Evolutionary conservation across 805 yeast genomes (phyloP).

Genomic region (Kazachstania africana): DNA sequence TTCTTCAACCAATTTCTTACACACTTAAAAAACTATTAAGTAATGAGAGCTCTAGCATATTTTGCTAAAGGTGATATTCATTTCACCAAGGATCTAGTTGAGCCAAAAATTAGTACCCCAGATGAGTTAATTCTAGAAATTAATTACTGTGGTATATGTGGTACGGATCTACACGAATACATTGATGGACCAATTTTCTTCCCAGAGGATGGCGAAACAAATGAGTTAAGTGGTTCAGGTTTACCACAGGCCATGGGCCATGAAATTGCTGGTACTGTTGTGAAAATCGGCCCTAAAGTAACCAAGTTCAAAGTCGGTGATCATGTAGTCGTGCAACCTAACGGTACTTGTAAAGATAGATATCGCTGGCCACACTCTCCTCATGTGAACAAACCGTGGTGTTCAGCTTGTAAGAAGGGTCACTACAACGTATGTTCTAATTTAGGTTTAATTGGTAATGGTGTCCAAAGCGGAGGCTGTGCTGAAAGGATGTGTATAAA

Average conservation of each 20-base stretch:
- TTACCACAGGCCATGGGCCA: slow-evolving; percentile 43
- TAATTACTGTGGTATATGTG: slow-evolving; percentile 53
- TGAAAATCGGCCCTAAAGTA: slow-evolving; percentile 36
- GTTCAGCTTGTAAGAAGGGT: slow-evolving; percentile 42
- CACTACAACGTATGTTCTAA: slow-evolving; percentile 40
- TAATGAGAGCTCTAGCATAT: slow-evolving; percentile 39
- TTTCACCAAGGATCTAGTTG: slow-evolving; percentile 26
- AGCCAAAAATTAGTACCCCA: slow-evolving; percentile 27
- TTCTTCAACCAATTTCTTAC: too few species aligned
- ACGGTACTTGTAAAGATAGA: slow-evolving; percentile 44
- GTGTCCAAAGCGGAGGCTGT: slow-evolving; percentile 46
- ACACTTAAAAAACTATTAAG: too few species aligned
- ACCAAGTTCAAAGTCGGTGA: slow-evolving; percentile 37
- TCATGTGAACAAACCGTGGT: slow-evolving; percentile 20
- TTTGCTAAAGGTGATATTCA: slow-evolving; percentile 36
- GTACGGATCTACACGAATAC: slow-evolving; percentile 49
- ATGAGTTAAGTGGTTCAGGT: slow-evolving; percentile 28
- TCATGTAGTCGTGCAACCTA: slow-evolving; percentile 52
- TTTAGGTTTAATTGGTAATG: slow-evolving; percentile 42
- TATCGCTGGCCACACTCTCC: slow-evolving; percentile 29
- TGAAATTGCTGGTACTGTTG: slow-evolving; percentile 38
- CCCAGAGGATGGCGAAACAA: slow-evolving; percentile 28
- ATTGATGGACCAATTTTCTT: slow-evolving; percentile 50
- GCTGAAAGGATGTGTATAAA: slow-evolving; percentile 37
- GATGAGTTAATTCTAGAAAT: slow-evolving; percentile 35